Percentiles rank a stretch among this genome's conserved stretches.
These are phyloP conservation scores for Pythium myriotylum DNA, from an alignment of 352 stramenopile genomes.

Conservation along the genomic window DNA sequence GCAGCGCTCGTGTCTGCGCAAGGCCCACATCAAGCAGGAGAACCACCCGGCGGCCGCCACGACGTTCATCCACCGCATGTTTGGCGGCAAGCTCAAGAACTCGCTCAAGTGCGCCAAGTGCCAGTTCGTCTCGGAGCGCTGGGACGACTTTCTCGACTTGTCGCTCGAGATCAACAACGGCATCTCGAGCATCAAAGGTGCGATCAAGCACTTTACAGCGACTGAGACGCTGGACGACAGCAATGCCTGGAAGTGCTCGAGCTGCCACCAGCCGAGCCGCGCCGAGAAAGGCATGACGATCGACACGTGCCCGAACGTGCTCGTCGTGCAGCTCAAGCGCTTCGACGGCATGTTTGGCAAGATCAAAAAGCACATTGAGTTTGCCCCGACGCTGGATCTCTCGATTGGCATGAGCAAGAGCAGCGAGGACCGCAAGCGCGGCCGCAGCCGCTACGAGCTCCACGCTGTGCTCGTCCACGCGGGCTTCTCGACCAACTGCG, in stretches of 20 bases:
- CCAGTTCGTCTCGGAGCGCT: constrained; percentile 74
- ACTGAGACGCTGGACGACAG: constrained; percentile 79
- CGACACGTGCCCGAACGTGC: constrained; percentile 77
- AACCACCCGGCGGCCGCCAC: constrained; percentile 57
- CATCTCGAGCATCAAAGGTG: constrained; percentile 71
- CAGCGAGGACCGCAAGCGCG: constrained; percentile 49
- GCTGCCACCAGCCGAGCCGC: constrained; percentile 72
- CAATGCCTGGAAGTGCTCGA: constrained; percentile 88
- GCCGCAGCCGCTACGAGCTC: constrained; percentile 70
- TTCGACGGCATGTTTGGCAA: constrained; percentile 89
- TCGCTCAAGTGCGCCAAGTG: constrained; percentile 87
- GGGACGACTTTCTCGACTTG: constrained; percentile 88
- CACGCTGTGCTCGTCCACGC: constrained; percentile 87
- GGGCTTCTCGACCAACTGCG: constrained; percentile 86
- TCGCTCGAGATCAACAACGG: constrained; percentile 86
- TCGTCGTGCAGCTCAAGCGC: constrained; percentile 91
- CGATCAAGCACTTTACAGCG: constrained; percentile 82
- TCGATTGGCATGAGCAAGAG: constrained; percentile 54
- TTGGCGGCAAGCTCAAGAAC: constrained; percentile 83
- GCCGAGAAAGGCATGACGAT: constrained; percentile 87
- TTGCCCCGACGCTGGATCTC: constrained; percentile 71
- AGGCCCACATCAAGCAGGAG: constrained; percentile 74
- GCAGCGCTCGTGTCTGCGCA: constrained; percentile 74
- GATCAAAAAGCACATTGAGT: constrained; percentile 88
- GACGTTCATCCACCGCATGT: constrained; percentile 84